Evolutionary conservation across 805 yeast genomes (phyloP), one percentile per base, ranked within the genome.

Genomic region (Cyberlindnera bimundalis): DNA sequence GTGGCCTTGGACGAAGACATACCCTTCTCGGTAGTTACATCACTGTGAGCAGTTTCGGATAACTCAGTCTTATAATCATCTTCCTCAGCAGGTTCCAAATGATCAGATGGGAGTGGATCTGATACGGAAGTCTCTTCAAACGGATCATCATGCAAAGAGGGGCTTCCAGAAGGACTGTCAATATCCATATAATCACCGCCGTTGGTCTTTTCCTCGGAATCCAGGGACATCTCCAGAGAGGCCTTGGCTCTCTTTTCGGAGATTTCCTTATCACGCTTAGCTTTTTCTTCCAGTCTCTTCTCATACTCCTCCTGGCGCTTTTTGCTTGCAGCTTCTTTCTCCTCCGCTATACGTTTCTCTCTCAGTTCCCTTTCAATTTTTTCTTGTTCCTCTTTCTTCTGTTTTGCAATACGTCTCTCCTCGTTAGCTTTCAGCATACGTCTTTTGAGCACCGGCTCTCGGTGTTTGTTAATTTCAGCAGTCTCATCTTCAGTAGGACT

Each of bases 401-500:
- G 15, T 24, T 32, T 28, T 4, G 42, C 42, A 6, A 33, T 18
- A n/a, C 51, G 46, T 21, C 42, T 43, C 23, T 40, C 47, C 23
- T 50, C 56, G 3, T 44, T 41, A 10, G 39, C 37, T 25, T 39
- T 41, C 21, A 37, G 39, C 20, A 46, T 40, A 24, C 42, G 52
- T 31, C 50, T 45, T 15, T 38, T 33, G 21, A 43, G 19, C 6
- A 45, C 20, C 7, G 33, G 33, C 6, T 27, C 40, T 35, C 53
- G 45, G 19, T 37, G 42, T 5, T 29, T 29, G 15, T 42, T 23
- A 55, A 66, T 16, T 25, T 37, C 46, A 10, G 55, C 56, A 40
- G 65, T 68, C 14, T 64, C 74, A 4, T 70, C 74, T 2, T 68
- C 76, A 21, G 64, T 45, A 62, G 78, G 56, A 6, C 70, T 70